Percentiles rank a stretch among this genome's conserved stretches.
phyloP scores from a whole-genome alignment of 176 grass and related monocot genomes.

The Triticum monococcum region DNA sequence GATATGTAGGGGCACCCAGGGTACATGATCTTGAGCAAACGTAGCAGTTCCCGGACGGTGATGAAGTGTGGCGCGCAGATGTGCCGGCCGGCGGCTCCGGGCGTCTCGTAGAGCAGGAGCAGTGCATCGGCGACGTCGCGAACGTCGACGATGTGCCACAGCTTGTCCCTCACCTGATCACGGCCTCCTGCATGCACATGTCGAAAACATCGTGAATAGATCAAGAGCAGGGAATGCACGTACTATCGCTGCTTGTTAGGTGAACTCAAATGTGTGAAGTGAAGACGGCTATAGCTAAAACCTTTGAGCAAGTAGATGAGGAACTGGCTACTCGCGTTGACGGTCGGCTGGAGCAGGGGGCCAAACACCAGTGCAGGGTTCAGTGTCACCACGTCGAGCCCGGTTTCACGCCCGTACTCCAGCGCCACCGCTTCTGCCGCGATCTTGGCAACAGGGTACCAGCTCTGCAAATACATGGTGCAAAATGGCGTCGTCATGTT shows the following conservation, averaged over 20 bases:
- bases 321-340: conserved; percentile 31
- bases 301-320: conserved; percentile 39
- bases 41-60: too few species aligned
- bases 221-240: neutral
- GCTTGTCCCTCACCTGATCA: too few species aligned
- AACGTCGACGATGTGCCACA: too few species aligned
- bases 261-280: too few species aligned
- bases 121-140: too few species aligned
- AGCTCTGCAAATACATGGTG: conserved; percentile 16
- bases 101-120: too few species aligned
- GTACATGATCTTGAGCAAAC: too few species aligned
- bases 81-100: too few species aligned
- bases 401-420: conserved; percentile 17
- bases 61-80: too few species aligned
- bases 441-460: conserved; percentile 46
- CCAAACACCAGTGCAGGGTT: conserved; percentile 30
- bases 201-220: too few species aligned
- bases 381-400: conserved; percentile 22
- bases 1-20: conserved; percentile 3
- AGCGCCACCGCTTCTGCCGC: conserved; percentile 36
- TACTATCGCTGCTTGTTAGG: too few species aligned
- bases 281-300: neutral
- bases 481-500: neutral
- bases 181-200: too few species aligned
- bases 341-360: conserved; percentile 33